These are phyloP conservation scores for Azolla pinnata DNA, from an alignment of 75 land plant genomes.

Conservation along the genomic window DNA sequence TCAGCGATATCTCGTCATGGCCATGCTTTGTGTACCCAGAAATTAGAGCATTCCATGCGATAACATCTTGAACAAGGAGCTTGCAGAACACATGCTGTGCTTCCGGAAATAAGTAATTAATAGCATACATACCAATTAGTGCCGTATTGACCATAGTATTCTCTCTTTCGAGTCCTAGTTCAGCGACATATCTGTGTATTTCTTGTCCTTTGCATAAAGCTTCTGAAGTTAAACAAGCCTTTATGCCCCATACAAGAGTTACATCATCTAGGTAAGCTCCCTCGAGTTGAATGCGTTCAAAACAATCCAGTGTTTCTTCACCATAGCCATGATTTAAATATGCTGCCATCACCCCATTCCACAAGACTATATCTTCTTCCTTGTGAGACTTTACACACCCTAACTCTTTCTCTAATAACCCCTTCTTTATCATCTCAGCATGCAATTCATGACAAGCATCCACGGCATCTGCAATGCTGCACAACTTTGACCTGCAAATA, in stretches of 20 bases:
- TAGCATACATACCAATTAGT: constrained; percentile 11
- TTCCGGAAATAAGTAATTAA: constrained; percentile 2
- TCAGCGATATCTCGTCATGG: background rate
- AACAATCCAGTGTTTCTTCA: constrained; percentile 4
- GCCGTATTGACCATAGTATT: background rate
- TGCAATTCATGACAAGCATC: background rate
- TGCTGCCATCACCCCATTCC: constrained; percentile 12
- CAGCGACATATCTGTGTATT: background rate
- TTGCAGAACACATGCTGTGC: constrained; percentile 5
- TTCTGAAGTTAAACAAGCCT: constrained; percentile 2
- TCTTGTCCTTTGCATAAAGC: constrained; percentile 5
- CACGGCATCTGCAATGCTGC: constrained; percentile 1
- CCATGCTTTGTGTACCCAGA: constrained; percentile 13
- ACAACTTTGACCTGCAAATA: background rate
- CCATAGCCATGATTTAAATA: constrained; percentile 15
- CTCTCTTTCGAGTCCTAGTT: background rate
- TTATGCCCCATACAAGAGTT: constrained; percentile 1
- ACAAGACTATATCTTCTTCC: constrained; percentile 1
- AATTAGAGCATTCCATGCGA: constrained; percentile 14
- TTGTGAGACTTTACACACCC: background rate
- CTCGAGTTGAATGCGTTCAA: constrained; percentile 5
- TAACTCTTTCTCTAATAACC: background rate
- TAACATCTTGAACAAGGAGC: background rate
- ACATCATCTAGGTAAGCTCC: constrained; percentile 4
- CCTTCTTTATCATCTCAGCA: background rate